A percentile compares a stretch with the other conserved stretches of the same genome.
Conservation (phyloP, 2,329 filamentous ascomycete species). For the Neopestalotiopsis sp. region DNA sequence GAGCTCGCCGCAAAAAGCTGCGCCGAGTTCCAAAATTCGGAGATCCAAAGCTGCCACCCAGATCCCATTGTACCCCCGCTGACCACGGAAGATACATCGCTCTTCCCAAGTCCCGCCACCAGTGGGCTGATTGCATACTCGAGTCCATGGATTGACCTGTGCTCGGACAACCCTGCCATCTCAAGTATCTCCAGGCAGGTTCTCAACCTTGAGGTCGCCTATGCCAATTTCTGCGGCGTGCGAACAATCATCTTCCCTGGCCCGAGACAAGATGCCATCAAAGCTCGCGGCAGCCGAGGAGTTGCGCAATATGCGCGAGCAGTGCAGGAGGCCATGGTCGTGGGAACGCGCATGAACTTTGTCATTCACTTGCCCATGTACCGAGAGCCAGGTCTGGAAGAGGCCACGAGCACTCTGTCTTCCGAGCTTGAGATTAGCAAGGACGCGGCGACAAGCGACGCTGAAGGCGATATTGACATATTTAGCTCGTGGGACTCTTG, state of each 20-base stretch:
- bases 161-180: conserved; percentile 81
- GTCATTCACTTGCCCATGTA: conserved; percentile 86
- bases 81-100: conserved; percentile 77
- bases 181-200: conserved; percentile 89
- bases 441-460: conserved; percentile 36
- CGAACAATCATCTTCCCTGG: conserved; percentile 83
- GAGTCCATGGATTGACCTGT: conserved; percentile 94
- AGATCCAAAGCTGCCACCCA: conserved; percentile 51
- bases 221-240: conserved; percentile 93
- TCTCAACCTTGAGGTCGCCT: conserved; percentile 87
- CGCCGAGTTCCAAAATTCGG: conserved; percentile 50
- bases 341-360: conserved; percentile 79
- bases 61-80: conserved; percentile 71
- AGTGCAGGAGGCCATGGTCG: conserved; percentile 77
- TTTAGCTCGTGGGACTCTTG: conserved; percentile 92
- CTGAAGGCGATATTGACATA: conserved; percentile 63
- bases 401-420: conserved; percentile 37
- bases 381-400: conserved; percentile 68
- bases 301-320: conserved; percentile 81
- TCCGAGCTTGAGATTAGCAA: neutral
- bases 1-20: conserved; percentile 64
- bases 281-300: conserved; percentile 54
- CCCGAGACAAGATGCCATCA: conserved; percentile 69
- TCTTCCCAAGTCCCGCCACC: conserved; percentile 72
- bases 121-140: conserved; percentile 78